Conservation (phyloP, 768 basidiomycete species). For the Phylloporus sp. region DNA sequence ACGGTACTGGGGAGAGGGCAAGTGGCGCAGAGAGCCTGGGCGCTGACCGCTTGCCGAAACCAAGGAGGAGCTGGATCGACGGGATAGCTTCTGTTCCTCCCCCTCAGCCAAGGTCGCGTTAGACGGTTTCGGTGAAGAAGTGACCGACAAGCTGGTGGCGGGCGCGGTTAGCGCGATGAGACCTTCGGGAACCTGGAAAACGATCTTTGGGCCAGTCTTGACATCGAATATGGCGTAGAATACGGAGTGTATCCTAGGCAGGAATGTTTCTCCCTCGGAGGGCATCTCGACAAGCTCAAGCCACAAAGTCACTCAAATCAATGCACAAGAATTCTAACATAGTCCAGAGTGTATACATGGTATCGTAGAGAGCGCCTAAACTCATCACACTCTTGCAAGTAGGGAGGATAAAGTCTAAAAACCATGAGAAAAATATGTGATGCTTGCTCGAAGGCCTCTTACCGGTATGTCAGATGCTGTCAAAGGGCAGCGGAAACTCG, state of each 20-base stretch:
- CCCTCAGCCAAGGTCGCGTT: conserved; percentile 27
- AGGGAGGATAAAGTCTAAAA: conserved; percentile 18
- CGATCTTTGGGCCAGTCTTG: conserved; percentile 78
- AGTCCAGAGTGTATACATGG: conserved; percentile 19
- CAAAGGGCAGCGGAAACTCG: conserved; percentile 65
- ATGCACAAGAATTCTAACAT: background rate
- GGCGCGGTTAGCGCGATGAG: conserved; percentile 53
- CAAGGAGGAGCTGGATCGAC: conserved; percentile 49
- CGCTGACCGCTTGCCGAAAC: conserved; percentile 44
- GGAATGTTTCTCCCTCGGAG: conserved; percentile 60
- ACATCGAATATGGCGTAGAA: conserved; percentile 95
- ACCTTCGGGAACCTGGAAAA: conserved; percentile 91
- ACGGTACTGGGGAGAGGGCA: conserved; percentile 43
- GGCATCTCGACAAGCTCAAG: conserved; percentile 28
- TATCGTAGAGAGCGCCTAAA: conserved; percentile 7
- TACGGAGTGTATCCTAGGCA: conserved; percentile 75
- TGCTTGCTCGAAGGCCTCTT: background rate
- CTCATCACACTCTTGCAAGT: conserved; percentile 7
- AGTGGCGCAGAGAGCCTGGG: conserved; percentile 38
- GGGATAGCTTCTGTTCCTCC: conserved; percentile 38
- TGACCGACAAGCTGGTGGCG: conserved; percentile 26
- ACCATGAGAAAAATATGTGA: conserved; percentile 9
- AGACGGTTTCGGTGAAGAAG: conserved; percentile 34
- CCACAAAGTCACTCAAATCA: background rate
- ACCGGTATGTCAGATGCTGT: conserved; percentile 27